Evolutionary conservation across 2,329 filamentous ascomycete genomes (phyloP).

Genomic region (Aspergillus oerlinghausenensis): DNA sequence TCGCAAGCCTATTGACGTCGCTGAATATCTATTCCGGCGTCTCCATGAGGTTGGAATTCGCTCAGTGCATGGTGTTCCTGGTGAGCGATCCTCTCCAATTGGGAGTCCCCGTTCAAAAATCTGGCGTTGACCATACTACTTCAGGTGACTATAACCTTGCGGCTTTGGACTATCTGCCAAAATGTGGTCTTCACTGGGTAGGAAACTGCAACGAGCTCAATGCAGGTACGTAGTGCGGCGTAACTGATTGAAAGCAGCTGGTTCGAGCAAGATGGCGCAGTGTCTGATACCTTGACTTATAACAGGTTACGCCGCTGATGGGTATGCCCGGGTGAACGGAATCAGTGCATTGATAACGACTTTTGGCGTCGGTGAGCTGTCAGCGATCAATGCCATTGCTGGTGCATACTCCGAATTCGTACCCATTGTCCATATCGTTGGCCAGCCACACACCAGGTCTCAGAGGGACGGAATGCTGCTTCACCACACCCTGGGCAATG

Average conservation of each 20-base stretch:
- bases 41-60: slow-evolving; percentile 47
- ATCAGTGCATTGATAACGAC: slow-evolving; percentile 68
- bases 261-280: neutral
- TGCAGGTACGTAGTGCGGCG: slow-evolving; percentile 39
- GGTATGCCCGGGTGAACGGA: slow-evolving; percentile 69
- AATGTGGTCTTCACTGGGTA: slow-evolving; percentile 53
- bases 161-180: slow-evolving; percentile 55
- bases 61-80: slow-evolving; percentile 50
- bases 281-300: neutral
- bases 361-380: slow-evolving; percentile 65
- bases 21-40: slow-evolving; percentile 48
- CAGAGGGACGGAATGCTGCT: slow-evolving; percentile 45
- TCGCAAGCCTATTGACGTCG: slow-evolving; percentile 41
- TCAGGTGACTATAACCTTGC: slow-evolving; percentile 63
- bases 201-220: slow-evolving; percentile 61
- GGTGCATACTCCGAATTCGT: slow-evolving; percentile 72
- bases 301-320: slow-evolving; percentile 69
- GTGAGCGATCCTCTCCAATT: slow-evolving; percentile 37
- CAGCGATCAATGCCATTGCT: slow-evolving; percentile 68
- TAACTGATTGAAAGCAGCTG: neutral
- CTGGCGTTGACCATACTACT: neutral
- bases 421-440: slow-evolving; percentile 61
- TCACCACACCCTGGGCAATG: slow-evolving; percentile 69
- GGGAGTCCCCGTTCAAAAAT: neutral
- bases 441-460: slow-evolving; percentile 46